phyloP scores from a whole-genome alignment of 495 filamentous ascomycete genomes.

The Xylaria sp. region DNA sequence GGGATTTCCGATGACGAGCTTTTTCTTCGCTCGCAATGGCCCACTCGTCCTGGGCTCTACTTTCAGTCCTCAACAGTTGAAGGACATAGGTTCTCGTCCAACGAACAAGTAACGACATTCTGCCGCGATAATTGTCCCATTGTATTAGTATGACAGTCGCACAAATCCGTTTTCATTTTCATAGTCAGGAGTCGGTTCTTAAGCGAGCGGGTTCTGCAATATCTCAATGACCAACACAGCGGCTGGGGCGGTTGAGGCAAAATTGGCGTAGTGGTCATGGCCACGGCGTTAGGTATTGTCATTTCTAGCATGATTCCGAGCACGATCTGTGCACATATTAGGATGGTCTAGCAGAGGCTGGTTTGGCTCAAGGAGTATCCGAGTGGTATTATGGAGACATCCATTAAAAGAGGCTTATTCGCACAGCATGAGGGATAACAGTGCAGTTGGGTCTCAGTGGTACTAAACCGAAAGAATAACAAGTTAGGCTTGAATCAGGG shows the following conservation, averaged over 20 bases:
- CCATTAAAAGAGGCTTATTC: not conserved
- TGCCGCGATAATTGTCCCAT: slow-evolving; percentile 29
- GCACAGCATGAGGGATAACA: not conserved
- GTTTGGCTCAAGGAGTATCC: not conserved
- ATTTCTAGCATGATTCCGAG: slow-evolving; percentile 37
- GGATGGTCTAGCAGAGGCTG: not conserved
- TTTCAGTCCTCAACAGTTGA: not conserved
- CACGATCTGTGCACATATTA: slow-evolving; percentile 29
- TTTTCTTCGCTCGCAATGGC: not conserved
- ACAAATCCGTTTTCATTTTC: slow-evolving; percentile 36
- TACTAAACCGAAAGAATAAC: slow-evolving; percentile 10
- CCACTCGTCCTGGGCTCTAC: not conserved
- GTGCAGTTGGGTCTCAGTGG: slow-evolving; percentile 3
- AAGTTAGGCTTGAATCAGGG: slow-evolving; percentile 7
- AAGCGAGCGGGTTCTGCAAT: slow-evolving; percentile 38
- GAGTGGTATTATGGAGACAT: not conserved
- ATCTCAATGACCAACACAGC: slow-evolving; percentile 31
- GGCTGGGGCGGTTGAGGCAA: slow-evolving; percentile 38
- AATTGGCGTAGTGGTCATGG: slow-evolving; percentile 40
- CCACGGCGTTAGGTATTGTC: slow-evolving; percentile 30
- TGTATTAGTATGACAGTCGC: slow-evolving; percentile 38
- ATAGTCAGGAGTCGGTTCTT: slow-evolving; percentile 36
- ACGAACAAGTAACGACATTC: not conserved
- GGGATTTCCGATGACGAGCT: not conserved
- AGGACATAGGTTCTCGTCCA: not conserved